These are phyloP conservation scores for Cymbopogon flexuosus DNA, from an alignment of 202 grass and related monocot genomes.

Conservation along the genomic window DNA sequence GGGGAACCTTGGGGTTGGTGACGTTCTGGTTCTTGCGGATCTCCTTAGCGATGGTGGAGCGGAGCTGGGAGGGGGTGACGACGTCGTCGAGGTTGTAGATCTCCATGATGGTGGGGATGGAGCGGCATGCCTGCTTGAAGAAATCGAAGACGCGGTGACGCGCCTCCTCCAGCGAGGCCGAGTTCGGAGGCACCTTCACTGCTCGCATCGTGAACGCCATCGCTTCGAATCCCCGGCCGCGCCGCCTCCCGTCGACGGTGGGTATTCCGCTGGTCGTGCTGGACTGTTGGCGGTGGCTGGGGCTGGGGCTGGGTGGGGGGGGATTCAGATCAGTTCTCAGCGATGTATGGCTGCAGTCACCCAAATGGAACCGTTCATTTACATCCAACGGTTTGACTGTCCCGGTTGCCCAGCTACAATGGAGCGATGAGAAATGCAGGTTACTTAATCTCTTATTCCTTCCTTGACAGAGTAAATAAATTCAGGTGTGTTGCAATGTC, in stretches of 20 bases:
- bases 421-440: no score
- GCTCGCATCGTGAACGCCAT: slow-evolving; percentile 68
- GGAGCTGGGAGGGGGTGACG: slow-evolving; percentile 72
- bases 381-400: no score
- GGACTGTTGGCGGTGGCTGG: not conserved
- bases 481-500: no score
- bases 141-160: slow-evolving; percentile 74
- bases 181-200: slow-evolving; percentile 81
- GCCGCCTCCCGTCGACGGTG: not conserved
- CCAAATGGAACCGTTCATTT: no score
- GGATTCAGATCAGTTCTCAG: no score
- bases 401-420: no score
- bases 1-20: slow-evolving; percentile 61
- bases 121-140: slow-evolving; percentile 87
- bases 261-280: not conserved
- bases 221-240: not conserved
- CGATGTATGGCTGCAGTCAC: no score
- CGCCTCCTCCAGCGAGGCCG: slow-evolving; percentile 69
- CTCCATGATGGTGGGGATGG: slow-evolving; percentile 76
- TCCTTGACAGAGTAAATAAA: no score
- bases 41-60: slow-evolving; percentile 62
- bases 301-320: not conserved
- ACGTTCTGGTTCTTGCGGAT: slow-evolving; percentile 68
- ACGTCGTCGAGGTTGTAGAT: slow-evolving; percentile 90
- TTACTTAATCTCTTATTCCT: no score